phyloP scores from a whole-genome alignment of 225 moss, liverwort and hornwort species.

The Physcomitrellopsis africana region DNA sequence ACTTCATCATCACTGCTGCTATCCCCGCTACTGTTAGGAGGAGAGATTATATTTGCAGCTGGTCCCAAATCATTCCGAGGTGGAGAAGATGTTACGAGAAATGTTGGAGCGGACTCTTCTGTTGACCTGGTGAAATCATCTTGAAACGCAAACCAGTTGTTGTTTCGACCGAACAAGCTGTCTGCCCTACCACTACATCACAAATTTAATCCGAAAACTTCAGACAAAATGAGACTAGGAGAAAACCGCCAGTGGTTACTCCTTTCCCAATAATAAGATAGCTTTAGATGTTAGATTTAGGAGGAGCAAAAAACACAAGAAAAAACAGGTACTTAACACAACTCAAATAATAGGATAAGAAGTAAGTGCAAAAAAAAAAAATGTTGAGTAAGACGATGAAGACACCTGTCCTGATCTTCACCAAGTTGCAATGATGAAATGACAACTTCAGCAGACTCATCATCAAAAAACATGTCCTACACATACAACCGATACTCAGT shows the following conservation, averaged over 20 bases:
- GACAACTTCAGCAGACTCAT: conserved; percentile 96
- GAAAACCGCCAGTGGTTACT: neutral
- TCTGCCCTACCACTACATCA: conserved; percentile 65
- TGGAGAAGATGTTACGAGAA: conserved; percentile 75
- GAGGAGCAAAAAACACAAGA: too few relatives aligned
- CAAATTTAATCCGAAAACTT: conserved; percentile 15
- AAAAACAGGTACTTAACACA: neutral
- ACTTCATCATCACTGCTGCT: conserved; percentile 99
- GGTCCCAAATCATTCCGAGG: conserved; percentile 71
- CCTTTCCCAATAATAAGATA: neutral
- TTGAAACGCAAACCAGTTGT: conserved; percentile 91
- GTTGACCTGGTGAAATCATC: conserved; percentile 83
- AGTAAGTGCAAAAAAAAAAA: neutral
- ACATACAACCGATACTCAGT: conserved; percentile 24
- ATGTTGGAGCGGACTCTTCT: conserved; percentile 76
- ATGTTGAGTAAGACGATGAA: neutral
- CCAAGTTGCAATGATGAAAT: conserved; percentile 84
- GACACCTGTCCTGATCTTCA: conserved; percentile 90
- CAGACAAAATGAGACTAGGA: neutral
- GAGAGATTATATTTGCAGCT: conserved; percentile 62
- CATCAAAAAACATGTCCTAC: conserved; percentile 97
- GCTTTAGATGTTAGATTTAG: too few relatives aligned
- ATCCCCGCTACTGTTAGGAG: conserved; percentile 90
- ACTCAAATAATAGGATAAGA: neutral
- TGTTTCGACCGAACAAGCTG: conserved; percentile 74